A percentile compares a stretch with the other conserved stretches of the same genome.
Evolutionary conservation across 192 early-diverging fungal genomes (phyloP).

Genomic region (Chytriomyces hyalinus): DNA sequence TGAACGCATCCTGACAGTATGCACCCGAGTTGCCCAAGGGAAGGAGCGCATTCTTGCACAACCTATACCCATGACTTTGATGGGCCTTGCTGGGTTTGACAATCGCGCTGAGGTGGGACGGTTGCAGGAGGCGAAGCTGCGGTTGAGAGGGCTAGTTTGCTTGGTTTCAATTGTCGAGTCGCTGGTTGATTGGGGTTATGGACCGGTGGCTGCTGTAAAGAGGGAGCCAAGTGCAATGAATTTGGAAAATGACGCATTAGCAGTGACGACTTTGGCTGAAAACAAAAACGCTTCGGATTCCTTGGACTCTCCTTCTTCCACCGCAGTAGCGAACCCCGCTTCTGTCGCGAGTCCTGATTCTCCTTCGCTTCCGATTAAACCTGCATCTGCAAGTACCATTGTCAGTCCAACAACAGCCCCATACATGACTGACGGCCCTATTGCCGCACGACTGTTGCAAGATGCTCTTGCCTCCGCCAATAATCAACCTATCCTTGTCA

Average conservation of each 20-base stretch:
- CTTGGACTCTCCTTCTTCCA: too few species aligned
- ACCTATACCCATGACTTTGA: neutral
- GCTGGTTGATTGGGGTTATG: slow-evolving; percentile 54
- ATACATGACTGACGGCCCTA: slow-evolving; percentile 15
- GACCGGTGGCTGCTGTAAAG: slow-evolving; percentile 1
- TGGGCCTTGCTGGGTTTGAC: neutral
- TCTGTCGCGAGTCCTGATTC: neutral
- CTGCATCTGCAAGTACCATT: neutral
- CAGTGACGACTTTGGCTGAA: neutral
- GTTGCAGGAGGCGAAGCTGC: neutral
- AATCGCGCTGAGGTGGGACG: neutral
- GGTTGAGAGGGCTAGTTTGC: neutral
- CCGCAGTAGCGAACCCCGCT: too few species aligned
- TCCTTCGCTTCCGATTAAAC: neutral
- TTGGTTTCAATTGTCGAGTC: slow-evolving; percentile 44
- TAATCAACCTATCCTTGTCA: slow-evolving; percentile 40
- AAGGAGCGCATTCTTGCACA: neutral
- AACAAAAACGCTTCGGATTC: too few species aligned
- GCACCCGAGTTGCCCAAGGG: neutral
- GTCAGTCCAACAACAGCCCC: neutral
- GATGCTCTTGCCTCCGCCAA: slow-evolving; percentile 30
- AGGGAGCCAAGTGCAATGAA: neutral
- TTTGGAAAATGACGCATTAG: neutral
- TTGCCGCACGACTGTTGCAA: slow-evolving; percentile 16
- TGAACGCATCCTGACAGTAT: neutral